phyloP scores from a whole-genome alignment of 106 monocot genomes.

The Dactylorhiza incarnata region DNA sequence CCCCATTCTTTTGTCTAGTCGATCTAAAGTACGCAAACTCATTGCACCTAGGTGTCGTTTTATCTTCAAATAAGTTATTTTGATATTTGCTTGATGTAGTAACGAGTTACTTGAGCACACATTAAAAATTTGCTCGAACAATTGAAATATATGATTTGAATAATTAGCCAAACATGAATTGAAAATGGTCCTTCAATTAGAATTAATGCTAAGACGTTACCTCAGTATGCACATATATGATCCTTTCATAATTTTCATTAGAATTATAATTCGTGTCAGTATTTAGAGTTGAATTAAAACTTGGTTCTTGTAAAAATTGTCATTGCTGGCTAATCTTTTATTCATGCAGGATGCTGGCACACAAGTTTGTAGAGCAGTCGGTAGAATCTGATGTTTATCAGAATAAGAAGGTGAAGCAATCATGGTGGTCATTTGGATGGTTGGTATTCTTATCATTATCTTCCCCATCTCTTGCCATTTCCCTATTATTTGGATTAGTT shows the following conservation, averaged over 20 bases:
- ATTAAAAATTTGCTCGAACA: background rate
- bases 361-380: slow-evolving; percentile 79
- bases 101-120: background rate
- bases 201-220: background rate
- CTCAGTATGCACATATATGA: background rate
- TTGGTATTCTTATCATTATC: slow-evolving; percentile 15
- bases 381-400: slow-evolving; percentile 39
- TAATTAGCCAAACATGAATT: background rate
- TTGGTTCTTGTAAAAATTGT: background rate
- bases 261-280: background rate
- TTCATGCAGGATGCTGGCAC: slow-evolving; percentile 87
- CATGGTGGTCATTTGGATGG: slow-evolving; percentile 97
- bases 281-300: background rate
- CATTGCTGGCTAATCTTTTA: background rate
- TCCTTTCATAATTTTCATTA: background rate
- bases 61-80: too few species aligned
- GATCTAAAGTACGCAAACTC: too few species aligned
- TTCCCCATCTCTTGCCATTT: background rate
- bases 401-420: slow-evolving; percentile 41
- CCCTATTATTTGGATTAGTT: too few species aligned
- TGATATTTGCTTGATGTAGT: background rate
- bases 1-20: too few species aligned
- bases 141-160: background rate
- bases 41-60: too few species aligned
- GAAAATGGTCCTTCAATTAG: background rate